Evolutionary conservation across 305 asterid genomes (phyloP).

Genomic region (Fraxinus albicans): DNA sequence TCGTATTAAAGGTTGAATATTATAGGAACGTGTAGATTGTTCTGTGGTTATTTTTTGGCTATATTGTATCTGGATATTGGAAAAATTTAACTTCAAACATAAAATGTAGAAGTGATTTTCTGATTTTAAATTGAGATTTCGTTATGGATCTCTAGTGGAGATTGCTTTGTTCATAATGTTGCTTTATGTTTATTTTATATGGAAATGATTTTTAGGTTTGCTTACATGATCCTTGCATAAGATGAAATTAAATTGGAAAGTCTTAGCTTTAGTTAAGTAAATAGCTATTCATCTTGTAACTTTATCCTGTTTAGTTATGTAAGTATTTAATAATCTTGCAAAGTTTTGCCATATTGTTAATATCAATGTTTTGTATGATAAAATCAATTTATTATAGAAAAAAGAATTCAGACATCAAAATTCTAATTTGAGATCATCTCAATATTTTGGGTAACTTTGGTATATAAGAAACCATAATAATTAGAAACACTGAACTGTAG

Average conservation of each 20-base stretch:
- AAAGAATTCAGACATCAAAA: background rate
- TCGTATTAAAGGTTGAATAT: background rate
- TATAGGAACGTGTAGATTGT: background rate
- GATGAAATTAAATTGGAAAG: background rate
- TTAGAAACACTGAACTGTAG: background rate
- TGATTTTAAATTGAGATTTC: background rate
- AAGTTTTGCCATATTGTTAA: background rate
- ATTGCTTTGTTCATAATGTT: background rate
- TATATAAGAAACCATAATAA: background rate
- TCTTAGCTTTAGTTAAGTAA: constrained; percentile 3
- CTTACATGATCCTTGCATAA: background rate
- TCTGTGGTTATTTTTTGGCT: background rate
- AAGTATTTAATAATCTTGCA: background rate
- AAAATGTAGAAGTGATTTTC: constrained; percentile 8
- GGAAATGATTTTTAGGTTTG: background rate
- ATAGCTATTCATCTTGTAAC: background rate
- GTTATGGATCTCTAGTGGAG: constrained; percentile 19
- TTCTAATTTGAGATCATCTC: background rate
- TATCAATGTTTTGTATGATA: background rate
- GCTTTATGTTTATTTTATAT: background rate
- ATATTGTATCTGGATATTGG: constrained; percentile 17
- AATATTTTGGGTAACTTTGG: background rate
- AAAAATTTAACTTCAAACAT: constrained; percentile 1
- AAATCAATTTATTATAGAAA: background rate
- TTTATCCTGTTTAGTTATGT: background rate